Conservation (phyloP, 768 basidiomycete species). For the Russula sp. region DNA sequence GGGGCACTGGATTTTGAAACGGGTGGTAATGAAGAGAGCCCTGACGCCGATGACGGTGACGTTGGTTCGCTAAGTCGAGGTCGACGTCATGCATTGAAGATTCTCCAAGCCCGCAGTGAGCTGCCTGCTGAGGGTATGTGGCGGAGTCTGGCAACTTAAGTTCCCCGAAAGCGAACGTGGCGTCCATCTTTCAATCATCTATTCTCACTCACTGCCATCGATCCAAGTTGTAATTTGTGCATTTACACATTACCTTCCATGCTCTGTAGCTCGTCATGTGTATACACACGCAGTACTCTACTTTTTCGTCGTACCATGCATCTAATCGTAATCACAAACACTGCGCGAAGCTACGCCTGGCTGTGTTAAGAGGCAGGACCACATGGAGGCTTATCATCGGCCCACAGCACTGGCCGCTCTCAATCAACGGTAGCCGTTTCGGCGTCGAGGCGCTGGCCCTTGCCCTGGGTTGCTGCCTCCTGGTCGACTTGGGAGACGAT, state of each 20-base stretch:
- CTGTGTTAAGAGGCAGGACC: neutral
- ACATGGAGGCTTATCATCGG: neutral
- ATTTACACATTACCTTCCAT: neutral
- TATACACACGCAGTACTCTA: constrained; percentile 12
- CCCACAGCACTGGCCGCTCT: neutral
- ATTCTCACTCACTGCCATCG: constrained; percentile 25
- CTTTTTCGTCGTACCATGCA: constrained; percentile 9
- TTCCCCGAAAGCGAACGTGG: neutral
- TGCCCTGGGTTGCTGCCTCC: neutral
- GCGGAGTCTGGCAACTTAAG: constrained; percentile 56
- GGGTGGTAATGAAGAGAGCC: constrained; percentile 41
- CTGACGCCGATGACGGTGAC: constrained; percentile 25
- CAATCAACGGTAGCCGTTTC: constrained; percentile 14
- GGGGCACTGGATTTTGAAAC: constrained; percentile 56
- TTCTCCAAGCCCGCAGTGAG: constrained; percentile 60
- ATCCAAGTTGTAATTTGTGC: constrained; percentile 5
- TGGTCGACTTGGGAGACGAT: constrained; percentile 24
- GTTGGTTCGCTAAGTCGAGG: constrained; percentile 38
- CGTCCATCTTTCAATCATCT: constrained; percentile 27
- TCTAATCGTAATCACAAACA: constrained; percentile 2
- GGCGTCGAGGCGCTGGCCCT: constrained; percentile 14
- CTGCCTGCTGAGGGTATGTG: constrained; percentile 72
- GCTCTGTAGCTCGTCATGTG: neutral
- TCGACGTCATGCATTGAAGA: constrained; percentile 54
- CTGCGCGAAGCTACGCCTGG: constrained; percentile 13